A percentile compares a stretch with the other conserved stretches of the same genome.
Evolutionary conservation across 208 protist genomes (phyloP).

Genomic region (Trypanosoma avium): DNA sequence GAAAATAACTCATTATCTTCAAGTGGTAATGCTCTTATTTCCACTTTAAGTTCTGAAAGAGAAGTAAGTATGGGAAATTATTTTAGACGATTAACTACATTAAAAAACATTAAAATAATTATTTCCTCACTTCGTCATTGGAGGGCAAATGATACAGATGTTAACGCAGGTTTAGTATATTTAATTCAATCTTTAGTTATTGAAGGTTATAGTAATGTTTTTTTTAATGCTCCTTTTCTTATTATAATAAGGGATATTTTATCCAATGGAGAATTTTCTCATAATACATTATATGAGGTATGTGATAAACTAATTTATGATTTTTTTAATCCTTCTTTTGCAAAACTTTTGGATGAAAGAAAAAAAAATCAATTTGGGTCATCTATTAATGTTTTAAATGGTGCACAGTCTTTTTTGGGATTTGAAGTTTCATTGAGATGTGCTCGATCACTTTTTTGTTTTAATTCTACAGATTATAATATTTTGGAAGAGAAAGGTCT

Average conservation of each 20-base stretch:
- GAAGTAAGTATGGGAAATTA: conserved; percentile 75
- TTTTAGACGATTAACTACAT: conserved; percentile 61
- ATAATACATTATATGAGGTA: conserved; percentile 63
- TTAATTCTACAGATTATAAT: conserved; percentile 67
- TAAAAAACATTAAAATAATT: conserved; percentile 66
- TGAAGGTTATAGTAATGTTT: conserved; percentile 50
- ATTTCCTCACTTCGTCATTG: conserved; percentile 72
- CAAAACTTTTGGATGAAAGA: conserved; percentile 53
- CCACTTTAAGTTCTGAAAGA: conserved; percentile 62
- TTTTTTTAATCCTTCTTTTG: conserved; percentile 84
- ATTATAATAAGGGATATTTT: conserved; percentile 77
- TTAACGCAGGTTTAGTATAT: conserved; percentile 77
- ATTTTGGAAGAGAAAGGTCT: conserved; percentile 83
- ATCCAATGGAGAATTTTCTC: conserved; percentile 59
- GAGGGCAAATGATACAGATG: conserved; percentile 73
- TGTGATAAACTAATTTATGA: conserved; percentile 81
- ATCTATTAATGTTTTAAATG: conserved; percentile 40
- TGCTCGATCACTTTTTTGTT: conserved; percentile 75
- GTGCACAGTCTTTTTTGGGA: conserved; percentile 76
- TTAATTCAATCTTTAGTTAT: conserved; percentile 65
- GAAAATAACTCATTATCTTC: conserved; percentile 29
- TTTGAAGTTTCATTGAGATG: conserved; percentile 87
- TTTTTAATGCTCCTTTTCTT: conserved; percentile 79
- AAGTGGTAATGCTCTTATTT: conserved; percentile 40
- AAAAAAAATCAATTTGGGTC: conserved; percentile 26